Evolutionary conservation across 441 rosid genomes (phyloP).

Genomic region (Populus hybrid): DNA sequence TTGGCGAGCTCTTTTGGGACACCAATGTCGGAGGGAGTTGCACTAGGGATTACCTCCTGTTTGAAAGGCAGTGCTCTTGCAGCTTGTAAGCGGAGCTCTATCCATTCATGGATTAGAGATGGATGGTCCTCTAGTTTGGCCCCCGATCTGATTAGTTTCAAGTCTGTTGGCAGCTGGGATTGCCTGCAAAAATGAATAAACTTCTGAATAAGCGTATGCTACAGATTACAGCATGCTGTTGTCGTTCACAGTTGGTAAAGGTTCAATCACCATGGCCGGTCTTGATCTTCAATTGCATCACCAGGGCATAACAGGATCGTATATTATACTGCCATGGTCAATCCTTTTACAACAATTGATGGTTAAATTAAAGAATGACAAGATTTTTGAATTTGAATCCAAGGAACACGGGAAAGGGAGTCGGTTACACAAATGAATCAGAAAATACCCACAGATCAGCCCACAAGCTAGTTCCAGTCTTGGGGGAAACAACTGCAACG

Average conservation of each 20-base stretch:
- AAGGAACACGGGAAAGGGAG: neutral
- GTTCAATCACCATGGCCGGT: neutral
- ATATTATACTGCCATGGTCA: neutral
- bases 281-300: neutral
- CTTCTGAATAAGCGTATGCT: neutral
- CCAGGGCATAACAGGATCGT: neutral
- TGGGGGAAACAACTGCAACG: conserved; percentile 82
- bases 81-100: conserved; percentile 84
- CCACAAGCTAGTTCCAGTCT: conserved; percentile 91
- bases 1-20: conserved; percentile 33
- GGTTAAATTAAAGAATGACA: neutral
- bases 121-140: conserved; percentile 83
- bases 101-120: conserved; percentile 85
- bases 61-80: conserved; percentile 80
- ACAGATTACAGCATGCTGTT: neutral
- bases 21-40: conserved; percentile 44
- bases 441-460: conserved; percentile 86
- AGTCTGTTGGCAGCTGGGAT: conserved; percentile 63
- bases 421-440: conserved; percentile 3
- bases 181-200: conserved; percentile 39
- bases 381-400: neutral
- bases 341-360: neutral
- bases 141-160: conserved; percentile 54
- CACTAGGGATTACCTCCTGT: conserved; percentile 74
- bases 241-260: neutral